phyloP scores from a whole-genome alignment of 768 basidiomycete genomes.

The Trametes maxima region DNA sequence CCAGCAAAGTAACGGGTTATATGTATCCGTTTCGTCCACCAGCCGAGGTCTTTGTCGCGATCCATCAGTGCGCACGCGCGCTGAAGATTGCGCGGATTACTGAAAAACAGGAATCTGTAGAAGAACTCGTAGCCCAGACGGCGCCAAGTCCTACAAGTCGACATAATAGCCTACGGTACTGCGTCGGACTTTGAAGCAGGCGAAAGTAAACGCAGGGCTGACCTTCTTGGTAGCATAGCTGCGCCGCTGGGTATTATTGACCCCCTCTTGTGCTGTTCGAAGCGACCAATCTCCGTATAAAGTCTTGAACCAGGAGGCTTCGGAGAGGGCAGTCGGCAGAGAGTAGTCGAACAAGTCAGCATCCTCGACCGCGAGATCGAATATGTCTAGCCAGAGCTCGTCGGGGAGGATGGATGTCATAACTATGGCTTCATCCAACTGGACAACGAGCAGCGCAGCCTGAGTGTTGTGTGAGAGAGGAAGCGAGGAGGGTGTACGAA shows the following conservation, averaged over 20 bases:
- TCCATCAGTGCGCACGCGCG: constrained; percentile 55
- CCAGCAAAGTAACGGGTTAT: constrained; percentile 53
- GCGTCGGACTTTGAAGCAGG: constrained; percentile 3
- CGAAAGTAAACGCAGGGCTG: constrained; percentile 20
- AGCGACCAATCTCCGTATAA: constrained; percentile 55
- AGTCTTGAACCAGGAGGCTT: constrained; percentile 65
- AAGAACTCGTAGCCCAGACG: constrained; percentile 64
- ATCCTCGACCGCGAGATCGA: constrained; percentile 71
- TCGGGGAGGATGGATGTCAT: constrained; percentile 52
- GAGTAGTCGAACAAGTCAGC: constrained; percentile 65
- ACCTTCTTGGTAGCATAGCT: constrained; percentile 74
- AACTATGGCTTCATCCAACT: neutral
- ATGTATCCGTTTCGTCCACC: constrained; percentile 77
- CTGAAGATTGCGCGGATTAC: constrained; percentile 56
- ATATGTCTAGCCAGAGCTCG: constrained; percentile 72
- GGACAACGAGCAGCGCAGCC: neutral
- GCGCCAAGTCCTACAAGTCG: constrained; percentile 68
- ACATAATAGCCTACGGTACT: constrained; percentile 59
- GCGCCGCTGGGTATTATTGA: constrained; percentile 57
- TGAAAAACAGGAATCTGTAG: constrained; percentile 70
- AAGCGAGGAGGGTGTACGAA: neutral
- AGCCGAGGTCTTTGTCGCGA: constrained; percentile 56
- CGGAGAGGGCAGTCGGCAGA: constrained; percentile 62
- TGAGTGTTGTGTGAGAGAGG: neutral
- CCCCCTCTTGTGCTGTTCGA: constrained; percentile 58